Conservation (phyloP, 2,329 filamentous ascomycete species). For the Aschersonia sp. region DNA sequence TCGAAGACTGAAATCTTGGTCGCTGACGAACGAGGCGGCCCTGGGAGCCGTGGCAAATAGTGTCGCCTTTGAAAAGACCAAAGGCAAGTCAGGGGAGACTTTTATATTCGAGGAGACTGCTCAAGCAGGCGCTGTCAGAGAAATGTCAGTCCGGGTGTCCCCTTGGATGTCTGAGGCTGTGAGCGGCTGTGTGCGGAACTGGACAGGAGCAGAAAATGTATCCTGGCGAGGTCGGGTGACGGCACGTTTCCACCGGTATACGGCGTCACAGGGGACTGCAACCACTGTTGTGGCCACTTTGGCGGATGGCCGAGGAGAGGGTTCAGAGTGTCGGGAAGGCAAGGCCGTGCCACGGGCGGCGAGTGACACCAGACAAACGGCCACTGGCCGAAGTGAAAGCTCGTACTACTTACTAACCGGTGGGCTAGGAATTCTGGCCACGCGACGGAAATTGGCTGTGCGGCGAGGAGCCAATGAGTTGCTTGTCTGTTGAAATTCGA, state of each 20-base stretch:
- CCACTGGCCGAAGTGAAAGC: slow-evolving; percentile 2
- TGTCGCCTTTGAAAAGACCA: slow-evolving; percentile 53
- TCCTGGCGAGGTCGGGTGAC: not conserved
- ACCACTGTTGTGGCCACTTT: slow-evolving; percentile 2
- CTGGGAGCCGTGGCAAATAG: slow-evolving; percentile 43
- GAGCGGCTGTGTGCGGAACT: not conserved
- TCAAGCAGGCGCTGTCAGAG: no score
- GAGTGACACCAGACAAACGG: slow-evolving; percentile 4
- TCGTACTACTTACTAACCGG: slow-evolving; percentile 2
- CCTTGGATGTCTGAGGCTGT: no score
- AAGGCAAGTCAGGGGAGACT: slow-evolving; percentile 31
- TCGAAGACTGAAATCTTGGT: slow-evolving; percentile 56
- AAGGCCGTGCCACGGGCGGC: slow-evolving; percentile 2
- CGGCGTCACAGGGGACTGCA: not conserved
- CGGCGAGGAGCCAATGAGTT: not conserved
- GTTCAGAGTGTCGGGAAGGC: slow-evolving; percentile 2
- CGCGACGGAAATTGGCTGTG: not conserved
- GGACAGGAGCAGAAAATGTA: not conserved
- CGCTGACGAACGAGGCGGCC: slow-evolving; percentile 48
- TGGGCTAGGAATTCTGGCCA: not conserved
- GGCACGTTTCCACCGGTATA: no score
- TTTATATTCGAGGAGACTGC: no score
- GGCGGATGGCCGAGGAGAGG: slow-evolving; percentile 5
- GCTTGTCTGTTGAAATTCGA: not conserved
- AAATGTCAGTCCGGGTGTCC: no score